A percentile compares a stretch with the other conserved stretches of the same genome.
These are phyloP conservation scores for Kwoniella sp. DNA, from an alignment of 768 basidiomycete genomes.

Conservation along the genomic window DNA sequence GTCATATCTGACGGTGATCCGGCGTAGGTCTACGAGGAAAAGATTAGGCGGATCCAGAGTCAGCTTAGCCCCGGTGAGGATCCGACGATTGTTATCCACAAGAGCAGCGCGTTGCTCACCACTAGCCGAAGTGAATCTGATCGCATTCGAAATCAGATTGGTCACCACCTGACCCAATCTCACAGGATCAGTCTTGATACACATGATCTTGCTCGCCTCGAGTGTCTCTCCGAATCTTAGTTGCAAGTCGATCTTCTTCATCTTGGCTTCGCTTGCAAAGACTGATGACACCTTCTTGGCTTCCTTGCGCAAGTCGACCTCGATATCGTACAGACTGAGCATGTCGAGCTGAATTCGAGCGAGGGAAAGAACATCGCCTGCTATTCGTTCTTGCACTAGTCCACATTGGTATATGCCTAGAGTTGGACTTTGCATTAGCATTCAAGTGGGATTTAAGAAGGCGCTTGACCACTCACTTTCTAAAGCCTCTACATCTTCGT, in stretches of 20 bases:
- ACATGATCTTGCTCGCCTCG: conserved; percentile 24
- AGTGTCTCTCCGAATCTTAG: conserved; percentile 52
- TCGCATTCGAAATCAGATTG: conserved; percentile 56
- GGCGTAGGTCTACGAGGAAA: conserved; percentile 15
- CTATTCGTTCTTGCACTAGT: conserved; percentile 52
- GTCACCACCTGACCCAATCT: conserved; percentile 53
- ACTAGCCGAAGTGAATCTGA: conserved; percentile 50
- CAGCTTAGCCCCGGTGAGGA: conserved; percentile 1
- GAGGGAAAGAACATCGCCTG: conserved; percentile 51
- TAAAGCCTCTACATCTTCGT: conserved; percentile 54
- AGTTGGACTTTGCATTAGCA: neutral
- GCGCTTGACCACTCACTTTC: conserved; percentile 41
- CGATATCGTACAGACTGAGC: conserved; percentile 50
- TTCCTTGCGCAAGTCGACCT: conserved; percentile 50
- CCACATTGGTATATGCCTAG: conserved; percentile 45
- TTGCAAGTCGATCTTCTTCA: conserved; percentile 52
- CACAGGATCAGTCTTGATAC: conserved; percentile 47
- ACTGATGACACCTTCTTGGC: conserved; percentile 51
- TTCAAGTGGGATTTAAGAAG: neutral
- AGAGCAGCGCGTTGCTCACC: conserved; percentile 12
- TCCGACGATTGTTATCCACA: neutral
- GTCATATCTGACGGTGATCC: conserved; percentile 51
- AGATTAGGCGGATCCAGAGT: neutral
- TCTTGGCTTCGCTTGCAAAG: conserved; percentile 53
- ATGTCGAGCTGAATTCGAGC: conserved; percentile 52